A percentile compares a stretch with the other conserved stretches of the same genome.
Conservation (phyloP, 345 rosid species). For the Iberis pinnata region DNA sequence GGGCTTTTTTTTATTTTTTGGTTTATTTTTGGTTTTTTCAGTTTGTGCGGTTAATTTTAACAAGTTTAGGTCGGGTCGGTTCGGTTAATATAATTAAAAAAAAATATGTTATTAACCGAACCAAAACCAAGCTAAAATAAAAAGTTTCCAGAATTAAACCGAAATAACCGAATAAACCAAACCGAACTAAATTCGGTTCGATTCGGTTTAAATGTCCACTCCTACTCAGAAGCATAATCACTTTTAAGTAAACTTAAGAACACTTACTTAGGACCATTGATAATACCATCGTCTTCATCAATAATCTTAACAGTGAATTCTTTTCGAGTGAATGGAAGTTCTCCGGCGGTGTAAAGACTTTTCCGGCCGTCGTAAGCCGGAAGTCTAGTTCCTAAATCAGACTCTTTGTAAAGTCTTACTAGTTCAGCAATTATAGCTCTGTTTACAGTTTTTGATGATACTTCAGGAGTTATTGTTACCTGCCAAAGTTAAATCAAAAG, state of each 20-base stretch:
- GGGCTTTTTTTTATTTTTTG: no score
- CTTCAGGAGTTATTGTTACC: slow-evolving; percentile 96
- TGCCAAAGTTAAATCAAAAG: slow-evolving; percentile 38
- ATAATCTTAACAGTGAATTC: slow-evolving; percentile 76
- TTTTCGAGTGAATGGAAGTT: slow-evolving; percentile 82
- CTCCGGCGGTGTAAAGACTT: slow-evolving; percentile 94
- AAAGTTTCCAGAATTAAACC: no score
- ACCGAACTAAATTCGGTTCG: no score
- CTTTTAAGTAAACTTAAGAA: background rate
- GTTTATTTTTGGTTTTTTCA: no score
- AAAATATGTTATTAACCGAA: no score
- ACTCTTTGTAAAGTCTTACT: slow-evolving; percentile 74
- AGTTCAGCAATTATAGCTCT: slow-evolving; percentile 93
- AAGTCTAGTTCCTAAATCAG: slow-evolving; percentile 82
- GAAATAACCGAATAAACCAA: no score
- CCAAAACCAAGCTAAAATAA: no score
- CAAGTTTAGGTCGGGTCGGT: no score
- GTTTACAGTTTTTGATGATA: slow-evolving; percentile 74
- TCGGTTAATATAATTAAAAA: no score
- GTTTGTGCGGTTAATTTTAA: no score
- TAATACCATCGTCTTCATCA: slow-evolving; percentile 65
- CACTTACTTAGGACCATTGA: slow-evolving; percentile 75
- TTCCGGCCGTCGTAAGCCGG: slow-evolving; percentile 99
- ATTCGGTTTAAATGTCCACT: no score
- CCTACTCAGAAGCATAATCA: background rate